Conservation (phyloP, 1,284 basidiomycete genomes). For the Ustilago bromivora region DNA sequence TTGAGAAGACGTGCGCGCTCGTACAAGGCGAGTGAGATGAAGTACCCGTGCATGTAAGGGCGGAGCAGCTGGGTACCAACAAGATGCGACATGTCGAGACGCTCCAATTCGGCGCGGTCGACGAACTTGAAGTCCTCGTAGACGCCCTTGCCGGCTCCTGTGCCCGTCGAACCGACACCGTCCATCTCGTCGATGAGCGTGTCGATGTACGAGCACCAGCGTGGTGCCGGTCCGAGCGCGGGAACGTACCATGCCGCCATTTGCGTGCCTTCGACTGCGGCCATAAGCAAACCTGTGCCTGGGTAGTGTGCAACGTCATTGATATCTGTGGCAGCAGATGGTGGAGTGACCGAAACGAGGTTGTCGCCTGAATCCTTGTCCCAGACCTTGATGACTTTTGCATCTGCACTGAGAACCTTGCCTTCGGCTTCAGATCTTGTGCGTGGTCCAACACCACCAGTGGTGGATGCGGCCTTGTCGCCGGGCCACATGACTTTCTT, state of each 20-base stretch:
- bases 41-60: constrained; percentile 99
- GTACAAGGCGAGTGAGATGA: constrained; percentile 93
- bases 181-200: constrained; percentile 84
- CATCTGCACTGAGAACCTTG: constrained; percentile 64
- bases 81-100: constrained; percentile 82
- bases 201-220: constrained; percentile 97
- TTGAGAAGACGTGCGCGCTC: constrained; percentile 93
- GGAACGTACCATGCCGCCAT: constrained; percentile 79
- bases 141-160: constrained; percentile 70
- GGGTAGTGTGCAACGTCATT: constrained; percentile 68
- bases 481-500: constrained; percentile 90
- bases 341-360: constrained; percentile 91
- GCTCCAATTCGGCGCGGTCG: constrained; percentile 85
- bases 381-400: constrained; percentile 69
- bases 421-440: constrained; percentile 72
- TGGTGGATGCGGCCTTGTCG: constrained; percentile 73
- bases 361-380: constrained; percentile 83
- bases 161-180: constrained; percentile 80
- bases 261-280: constrained; percentile 67
- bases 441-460: constrained; percentile 77
- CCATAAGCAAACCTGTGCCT: constrained; percentile 65
- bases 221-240: constrained; percentile 93
- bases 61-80: constrained; percentile 93
- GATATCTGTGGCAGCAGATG: constrained; percentile 83
- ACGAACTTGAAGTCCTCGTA: constrained; percentile 99